Conservation (phyloP, 2,329 filamentous ascomycete genomes). For the Hypoxylon rubiginosum region DNA sequence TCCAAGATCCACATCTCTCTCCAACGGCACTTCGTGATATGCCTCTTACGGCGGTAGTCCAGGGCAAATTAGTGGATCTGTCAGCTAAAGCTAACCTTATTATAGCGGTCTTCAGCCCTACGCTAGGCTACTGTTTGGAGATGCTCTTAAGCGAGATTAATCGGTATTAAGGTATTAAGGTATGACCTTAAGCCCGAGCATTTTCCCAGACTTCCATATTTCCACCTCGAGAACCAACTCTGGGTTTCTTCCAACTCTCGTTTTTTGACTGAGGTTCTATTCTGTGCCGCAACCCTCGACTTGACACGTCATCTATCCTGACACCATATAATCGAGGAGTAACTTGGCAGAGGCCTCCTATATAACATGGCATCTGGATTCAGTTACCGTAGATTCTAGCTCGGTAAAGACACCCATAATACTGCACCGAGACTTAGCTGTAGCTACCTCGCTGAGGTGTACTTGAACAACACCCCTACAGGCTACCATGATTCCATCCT, state of each 20-base stretch:
- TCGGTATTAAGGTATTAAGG: constrained; percentile 1
- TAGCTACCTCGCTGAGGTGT: background rate
- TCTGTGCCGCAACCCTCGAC: background rate
- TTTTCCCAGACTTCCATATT: constrained; percentile 5
- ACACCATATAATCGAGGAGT: background rate
- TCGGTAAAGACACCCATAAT: background rate
- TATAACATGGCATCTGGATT: background rate
- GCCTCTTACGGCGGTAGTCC: constrained; percentile 5
- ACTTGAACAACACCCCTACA: background rate
- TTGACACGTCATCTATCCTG: background rate
- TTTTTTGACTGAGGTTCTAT: background rate
- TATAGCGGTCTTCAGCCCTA: constrained; percentile 12
- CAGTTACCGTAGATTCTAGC: background rate
- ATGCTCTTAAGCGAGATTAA: constrained; percentile 30
- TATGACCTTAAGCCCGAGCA: constrained; percentile 1
- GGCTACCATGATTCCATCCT: background rate
- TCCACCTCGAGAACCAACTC: background rate
- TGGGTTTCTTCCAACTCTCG: background rate
- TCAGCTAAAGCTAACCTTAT: constrained; percentile 6
- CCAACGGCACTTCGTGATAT: background rate
- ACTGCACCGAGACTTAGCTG: background rate
- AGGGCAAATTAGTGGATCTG: constrained; percentile 3
- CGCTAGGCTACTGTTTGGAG: constrained; percentile 1
- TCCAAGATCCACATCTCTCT: background rate
- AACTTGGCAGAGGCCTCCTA: constrained; percentile 4